Percentiles rank a stretch among this genome's conserved stretches.
phyloP scores from a whole-genome alignment of 2,329 filamentous ascomycete genomes.

The Paramyrothecium roridum region DNA sequence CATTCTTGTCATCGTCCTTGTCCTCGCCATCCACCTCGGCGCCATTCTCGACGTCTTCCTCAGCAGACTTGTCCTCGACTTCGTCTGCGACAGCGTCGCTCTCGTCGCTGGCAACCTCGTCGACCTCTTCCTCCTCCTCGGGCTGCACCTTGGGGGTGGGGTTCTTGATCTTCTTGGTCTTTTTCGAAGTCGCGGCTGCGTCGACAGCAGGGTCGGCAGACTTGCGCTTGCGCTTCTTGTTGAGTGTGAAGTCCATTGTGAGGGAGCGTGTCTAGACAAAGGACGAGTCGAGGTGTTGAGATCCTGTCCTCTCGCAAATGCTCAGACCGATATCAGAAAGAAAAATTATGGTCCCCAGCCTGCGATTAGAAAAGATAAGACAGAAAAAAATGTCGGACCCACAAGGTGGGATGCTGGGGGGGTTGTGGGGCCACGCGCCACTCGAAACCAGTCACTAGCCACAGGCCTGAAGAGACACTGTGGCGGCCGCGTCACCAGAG shows the following conservation, averaged over 20 bases:
- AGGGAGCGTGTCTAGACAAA: slow-evolving; percentile 4
- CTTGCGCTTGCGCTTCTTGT: slow-evolving; percentile 43
- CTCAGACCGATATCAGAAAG: slow-evolving; percentile 19
- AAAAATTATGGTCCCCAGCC: slow-evolving; percentile 12
- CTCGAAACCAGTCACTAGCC: background rate
- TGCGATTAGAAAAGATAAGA: background rate
- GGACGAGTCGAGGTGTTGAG: slow-evolving; percentile 7
- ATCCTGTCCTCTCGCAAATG: slow-evolving; percentile 13
- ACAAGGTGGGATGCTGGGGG: background rate
- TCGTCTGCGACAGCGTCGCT: slow-evolving; percentile 16
- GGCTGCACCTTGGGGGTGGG: slow-evolving; percentile 22
- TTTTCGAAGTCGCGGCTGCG: slow-evolving; percentile 25
- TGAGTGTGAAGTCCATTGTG: slow-evolving; percentile 30
- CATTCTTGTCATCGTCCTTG: slow-evolving; percentile 20
- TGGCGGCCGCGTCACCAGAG: background rate
- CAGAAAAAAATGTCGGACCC: background rate
- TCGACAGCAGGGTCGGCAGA: slow-evolving; percentile 26
- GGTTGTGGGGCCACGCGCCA: background rate
- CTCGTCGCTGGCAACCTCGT: slow-evolving; percentile 19
- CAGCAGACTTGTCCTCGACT: slow-evolving; percentile 20
- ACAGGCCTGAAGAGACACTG: background rate
- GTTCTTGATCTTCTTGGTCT: slow-evolving; percentile 40
- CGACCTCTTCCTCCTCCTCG: slow-evolving; percentile 18
- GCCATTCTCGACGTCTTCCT: slow-evolving; percentile 1
- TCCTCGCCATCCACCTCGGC: slow-evolving; percentile 15